Percentiles rank a stretch among this genome's conserved stretches.
These are phyloP conservation scores for Wickerhamomyces chaumierensis DNA, from an alignment of 805 yeast species.

Conservation along the genomic window DNA sequence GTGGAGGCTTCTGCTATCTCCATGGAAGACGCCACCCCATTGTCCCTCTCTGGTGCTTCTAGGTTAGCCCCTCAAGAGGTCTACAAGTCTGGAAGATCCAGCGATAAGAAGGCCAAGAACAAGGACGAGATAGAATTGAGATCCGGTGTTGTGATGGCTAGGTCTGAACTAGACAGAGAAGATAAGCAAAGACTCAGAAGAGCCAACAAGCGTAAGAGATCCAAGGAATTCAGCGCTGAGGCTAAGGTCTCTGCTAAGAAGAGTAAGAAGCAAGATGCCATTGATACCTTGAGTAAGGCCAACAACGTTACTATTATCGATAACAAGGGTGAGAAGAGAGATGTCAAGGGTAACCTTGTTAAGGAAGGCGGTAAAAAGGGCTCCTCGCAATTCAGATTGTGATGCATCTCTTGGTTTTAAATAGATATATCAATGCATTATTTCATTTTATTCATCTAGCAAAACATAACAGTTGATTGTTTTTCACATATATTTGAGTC, in stretches of 20 bases:
- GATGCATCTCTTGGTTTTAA: background rate
- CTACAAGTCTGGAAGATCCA: slow-evolving; percentile 40
- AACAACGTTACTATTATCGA: slow-evolving; percentile 74
- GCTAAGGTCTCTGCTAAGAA: slow-evolving; percentile 30
- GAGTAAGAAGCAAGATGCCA: slow-evolving; percentile 48
- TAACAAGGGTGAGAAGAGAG: slow-evolving; percentile 63
- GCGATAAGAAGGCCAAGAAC: slow-evolving; percentile 26
- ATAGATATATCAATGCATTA: no score
- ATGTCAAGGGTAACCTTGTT: slow-evolving; percentile 56
- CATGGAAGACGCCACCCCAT: slow-evolving; percentile 96
- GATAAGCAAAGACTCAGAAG: slow-evolving; percentile 83
- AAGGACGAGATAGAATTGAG: slow-evolving; percentile 48
- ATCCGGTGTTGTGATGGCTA: slow-evolving; percentile 72
- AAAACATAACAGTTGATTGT: no score
- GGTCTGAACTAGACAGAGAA: slow-evolving; percentile 71
- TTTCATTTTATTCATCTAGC: no score
- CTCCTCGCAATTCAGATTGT: slow-evolving; percentile 14
- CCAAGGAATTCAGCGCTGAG: slow-evolving; percentile 34
- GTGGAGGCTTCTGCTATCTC: slow-evolving; percentile 72
- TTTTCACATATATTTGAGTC: no score
- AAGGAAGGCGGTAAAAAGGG: slow-evolving; percentile 24
- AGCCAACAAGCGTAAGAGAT: slow-evolving; percentile 71
- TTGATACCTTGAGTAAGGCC: slow-evolving; percentile 59
- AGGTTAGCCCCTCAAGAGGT: slow-evolving; percentile 94
- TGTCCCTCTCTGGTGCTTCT: slow-evolving; percentile 59